Evolutionary conservation across 1,284 basidiomycete species (phyloP).

Genomic region (Ganoderma sinense): DNA sequence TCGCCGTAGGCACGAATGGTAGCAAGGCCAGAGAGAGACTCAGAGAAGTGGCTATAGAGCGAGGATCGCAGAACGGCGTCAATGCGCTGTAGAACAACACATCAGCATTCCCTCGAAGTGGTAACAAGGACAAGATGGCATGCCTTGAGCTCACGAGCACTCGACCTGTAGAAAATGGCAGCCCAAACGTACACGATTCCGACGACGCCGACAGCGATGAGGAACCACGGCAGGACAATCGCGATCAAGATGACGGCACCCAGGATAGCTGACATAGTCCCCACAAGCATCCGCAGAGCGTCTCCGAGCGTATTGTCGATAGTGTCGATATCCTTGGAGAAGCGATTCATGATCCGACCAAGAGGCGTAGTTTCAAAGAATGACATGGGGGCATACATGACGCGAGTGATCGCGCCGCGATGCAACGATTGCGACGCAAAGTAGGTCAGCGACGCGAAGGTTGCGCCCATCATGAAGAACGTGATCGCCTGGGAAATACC

Average conservation of each 20-base stretch:
- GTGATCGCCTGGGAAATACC: constrained; percentile 58
- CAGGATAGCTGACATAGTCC: constrained; percentile 69
- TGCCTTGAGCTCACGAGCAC: constrained; percentile 86
- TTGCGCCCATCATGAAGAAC: constrained; percentile 61
- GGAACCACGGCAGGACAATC: constrained; percentile 86
- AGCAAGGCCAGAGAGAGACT: constrained; percentile 78
- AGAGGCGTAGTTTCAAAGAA: constrained; percentile 94
- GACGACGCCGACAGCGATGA: constrained; percentile 74
- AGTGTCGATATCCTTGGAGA: constrained; percentile 88
- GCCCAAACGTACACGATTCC: constrained; percentile 66
- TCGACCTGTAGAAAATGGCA: constrained; percentile 86
- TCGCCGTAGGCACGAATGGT: constrained; percentile 83
- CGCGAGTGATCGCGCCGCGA: constrained; percentile 61
- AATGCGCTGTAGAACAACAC: constrained; percentile 49
- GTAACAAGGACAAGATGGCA: not conserved
- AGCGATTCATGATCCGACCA: constrained; percentile 90
- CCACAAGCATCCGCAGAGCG: constrained; percentile 78
- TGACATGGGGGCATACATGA: constrained; percentile 82
- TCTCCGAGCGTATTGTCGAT: constrained; percentile 84
- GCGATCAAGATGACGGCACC: constrained; percentile 83
- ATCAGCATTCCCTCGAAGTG: not conserved
- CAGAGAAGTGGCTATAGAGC: constrained; percentile 84
- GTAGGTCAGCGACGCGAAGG: constrained; percentile 66
- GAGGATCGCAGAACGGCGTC: constrained; percentile 78
- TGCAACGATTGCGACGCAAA: constrained; percentile 68